Conservation (phyloP, 2,329 filamentous ascomycete genomes). For the Curvularia sp. region DNA sequence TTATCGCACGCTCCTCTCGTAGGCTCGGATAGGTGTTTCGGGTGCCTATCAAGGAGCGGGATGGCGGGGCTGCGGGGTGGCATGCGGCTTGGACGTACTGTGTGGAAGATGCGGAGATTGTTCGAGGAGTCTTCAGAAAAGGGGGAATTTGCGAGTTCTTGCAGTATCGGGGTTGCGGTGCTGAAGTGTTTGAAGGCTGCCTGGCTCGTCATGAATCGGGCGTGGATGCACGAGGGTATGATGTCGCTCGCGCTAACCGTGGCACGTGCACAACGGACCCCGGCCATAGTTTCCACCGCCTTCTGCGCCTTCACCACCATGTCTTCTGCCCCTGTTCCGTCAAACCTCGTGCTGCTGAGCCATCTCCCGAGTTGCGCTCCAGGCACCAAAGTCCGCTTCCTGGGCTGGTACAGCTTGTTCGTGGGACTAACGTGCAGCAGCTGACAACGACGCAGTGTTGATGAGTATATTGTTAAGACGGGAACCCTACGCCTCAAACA, state of each 20-base stretch:
- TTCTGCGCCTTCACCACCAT: conserved; percentile 15
- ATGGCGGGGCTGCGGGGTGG: conserved; percentile 30
- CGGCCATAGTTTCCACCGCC: conserved; percentile 25
- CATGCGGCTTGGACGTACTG: conserved; percentile 22
- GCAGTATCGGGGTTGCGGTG: conserved; percentile 20
- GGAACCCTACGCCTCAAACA: conserved; percentile 74
- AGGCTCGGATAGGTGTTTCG: conserved; percentile 3
- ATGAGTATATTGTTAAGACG: conserved; percentile 62
- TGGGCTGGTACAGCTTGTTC: conserved; percentile 76
- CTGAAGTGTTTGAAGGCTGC: conserved; percentile 25
- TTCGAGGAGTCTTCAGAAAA: conserved; percentile 1
- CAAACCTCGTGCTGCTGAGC: conserved; percentile 57
- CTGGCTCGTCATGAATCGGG: conserved; percentile 29
- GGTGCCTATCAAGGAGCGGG: conserved; percentile 22
- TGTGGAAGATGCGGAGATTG: conserved; percentile 4
- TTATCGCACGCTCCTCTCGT: conserved; percentile 7
- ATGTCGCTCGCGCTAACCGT: conserved; percentile 34
- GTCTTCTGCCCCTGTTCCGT: conserved; percentile 63
- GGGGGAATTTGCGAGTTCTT: conserved; percentile 3
- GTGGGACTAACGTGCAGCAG: conserved; percentile 5
- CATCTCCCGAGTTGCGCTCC: conserved; percentile 56
- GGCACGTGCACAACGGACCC: conserved; percentile 26
- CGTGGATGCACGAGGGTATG: conserved; percentile 32
- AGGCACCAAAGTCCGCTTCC: conserved; percentile 86
- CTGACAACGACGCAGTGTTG: conserved; percentile 58